Evolutionary conservation across 441 rosid genomes (phyloP).

Genomic region (Arabidopsis lyrata): DNA sequence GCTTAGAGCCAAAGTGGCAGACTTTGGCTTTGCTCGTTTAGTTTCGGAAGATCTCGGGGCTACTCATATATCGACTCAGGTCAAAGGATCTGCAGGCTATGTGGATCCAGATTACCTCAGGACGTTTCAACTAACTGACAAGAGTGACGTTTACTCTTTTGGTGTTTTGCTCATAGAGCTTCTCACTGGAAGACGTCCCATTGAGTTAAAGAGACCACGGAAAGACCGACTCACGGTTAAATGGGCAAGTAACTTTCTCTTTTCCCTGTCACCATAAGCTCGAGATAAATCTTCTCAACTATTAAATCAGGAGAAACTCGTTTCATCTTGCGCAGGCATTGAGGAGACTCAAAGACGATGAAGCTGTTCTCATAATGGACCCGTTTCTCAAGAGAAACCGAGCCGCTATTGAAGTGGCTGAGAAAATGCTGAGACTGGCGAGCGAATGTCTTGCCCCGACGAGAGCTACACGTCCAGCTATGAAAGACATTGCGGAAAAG

Average conservation of each 20-base stretch:
- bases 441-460: slow-evolving; percentile 58
- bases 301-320: background rate
- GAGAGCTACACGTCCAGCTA: slow-evolving; percentile 73
- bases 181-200: slow-evolving; percentile 47
- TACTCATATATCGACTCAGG: slow-evolving; percentile 51
- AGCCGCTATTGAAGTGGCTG: slow-evolving; percentile 62
- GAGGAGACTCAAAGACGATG: slow-evolving; percentile 65
- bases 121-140: slow-evolving; percentile 46
- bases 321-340: slow-evolving; percentile 63
- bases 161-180: slow-evolving; percentile 50
- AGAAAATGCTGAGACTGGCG: slow-evolving; percentile 73
- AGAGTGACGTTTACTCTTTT: slow-evolving; percentile 50
- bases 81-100: slow-evolving; percentile 50
- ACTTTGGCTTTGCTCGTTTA: slow-evolving; percentile 50
- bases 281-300: background rate
- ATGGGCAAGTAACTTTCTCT: slow-evolving; percentile 39
- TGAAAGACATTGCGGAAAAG: slow-evolving; percentile 75
- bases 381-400: slow-evolving; percentile 69
- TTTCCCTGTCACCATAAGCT: background rate
- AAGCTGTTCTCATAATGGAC: slow-evolving; percentile 77
- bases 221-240: slow-evolving; percentile 43
- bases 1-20: slow-evolving; percentile 51
- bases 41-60: slow-evolving; percentile 38
- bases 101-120: slow-evolving; percentile 52
- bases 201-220: slow-evolving; percentile 43